Evolutionary conservation across 139 green algal genomes (phyloP), one percentile per base, ranked within the genome.

Genomic region (Mesotaenium endlicherianum): DNA sequence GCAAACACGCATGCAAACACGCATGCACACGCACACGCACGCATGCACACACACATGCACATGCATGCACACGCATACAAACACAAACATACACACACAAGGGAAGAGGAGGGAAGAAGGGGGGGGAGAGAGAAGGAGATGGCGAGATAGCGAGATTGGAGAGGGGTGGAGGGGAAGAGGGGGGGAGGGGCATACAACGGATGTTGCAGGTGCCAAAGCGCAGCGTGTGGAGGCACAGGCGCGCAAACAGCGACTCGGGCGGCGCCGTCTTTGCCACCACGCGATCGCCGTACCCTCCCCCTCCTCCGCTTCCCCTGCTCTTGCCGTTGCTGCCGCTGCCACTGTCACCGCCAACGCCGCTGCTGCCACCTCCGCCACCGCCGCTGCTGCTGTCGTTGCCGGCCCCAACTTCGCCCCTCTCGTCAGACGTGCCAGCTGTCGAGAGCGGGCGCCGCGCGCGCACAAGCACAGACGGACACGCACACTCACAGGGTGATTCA

Each of bases 201-300:
- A 78, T 60, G 53, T 80, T 85, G 45, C 64, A 82, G 2, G 49
- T 78, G 67, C 78, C 68, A 31, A 85, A 85, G 39, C 78, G 78
- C 41, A 85, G 69, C 26, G 31, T 59, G 42, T 85, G 78, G 20
- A 85, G 78, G 2, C 39, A 39, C 26, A 85, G 26, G 4, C 78
- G 78, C 11, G 78, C 60, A 5, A 85, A 75, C 4, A 85, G 20
- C 1, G 78, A 85, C 38, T 85, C 78, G 8, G 72, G 69, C 16
- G 78, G 78, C 0, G 78, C 78, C 8, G 78, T 31, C 69, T 85
- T 85, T 26, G 26, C 60, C n/a, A n/a, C n/a, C n/a, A n/a, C n/a
- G n/a, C n/a, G n/a, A n/a, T n/a, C n/a, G n/a, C n/a, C n/a, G n/a
- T n/a, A n/a, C n/a, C n/a, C n/a, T n/a, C n/a, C n/a, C n/a, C n/a